A percentile compares a stretch with the other conserved stretches of the same genome.
Evolutionary conservation across 2,329 filamentous ascomycete genomes (phyloP).

Genomic region (Colletotrichum sp.): DNA sequence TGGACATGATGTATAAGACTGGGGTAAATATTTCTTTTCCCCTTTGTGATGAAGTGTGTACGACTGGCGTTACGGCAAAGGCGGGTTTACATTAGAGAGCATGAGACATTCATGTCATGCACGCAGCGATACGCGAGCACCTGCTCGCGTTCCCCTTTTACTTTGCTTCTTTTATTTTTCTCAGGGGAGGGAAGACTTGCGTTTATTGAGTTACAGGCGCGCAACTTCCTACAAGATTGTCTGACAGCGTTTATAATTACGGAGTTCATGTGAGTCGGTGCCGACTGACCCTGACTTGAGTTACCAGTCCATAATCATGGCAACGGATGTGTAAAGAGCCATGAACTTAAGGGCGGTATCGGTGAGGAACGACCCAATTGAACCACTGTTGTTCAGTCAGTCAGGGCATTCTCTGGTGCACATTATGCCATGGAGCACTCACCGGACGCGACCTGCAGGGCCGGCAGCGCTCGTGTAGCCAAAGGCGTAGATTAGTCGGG

Average conservation of each 20-base stretch:
- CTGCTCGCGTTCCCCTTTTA: not conserved
- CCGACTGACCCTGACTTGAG: not conserved
- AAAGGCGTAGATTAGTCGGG: slow-evolving; percentile 57
- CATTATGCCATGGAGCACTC: slow-evolving; percentile 24
- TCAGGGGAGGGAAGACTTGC: not conserved
- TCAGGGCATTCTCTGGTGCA: not conserved
- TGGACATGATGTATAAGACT: not conserved
- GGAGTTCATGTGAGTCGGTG: not conserved
- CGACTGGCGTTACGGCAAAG: not conserved
- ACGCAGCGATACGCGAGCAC: not conserved
- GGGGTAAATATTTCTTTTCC: not conserved
- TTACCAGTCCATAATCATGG: slow-evolving; percentile 39
- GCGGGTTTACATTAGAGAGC: not conserved
- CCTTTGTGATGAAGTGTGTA: not conserved
- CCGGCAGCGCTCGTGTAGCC: slow-evolving; percentile 58
- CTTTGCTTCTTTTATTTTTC: not conserved
- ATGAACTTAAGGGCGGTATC: slow-evolving; percentile 45
- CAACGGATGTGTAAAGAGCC: slow-evolving; percentile 47
- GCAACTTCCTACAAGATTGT: not conserved
- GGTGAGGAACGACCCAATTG: slow-evolving; percentile 34
- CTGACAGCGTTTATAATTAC: not conserved
- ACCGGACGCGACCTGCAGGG: slow-evolving; percentile 49
- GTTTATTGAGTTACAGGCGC: not conserved
- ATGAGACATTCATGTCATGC: not conserved
- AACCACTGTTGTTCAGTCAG: slow-evolving; percentile 35